These are phyloP conservation scores for Paecilomyces sp. DNA, from an alignment of 2,329 filamentous ascomycete species.

Conservation along the genomic window DNA sequence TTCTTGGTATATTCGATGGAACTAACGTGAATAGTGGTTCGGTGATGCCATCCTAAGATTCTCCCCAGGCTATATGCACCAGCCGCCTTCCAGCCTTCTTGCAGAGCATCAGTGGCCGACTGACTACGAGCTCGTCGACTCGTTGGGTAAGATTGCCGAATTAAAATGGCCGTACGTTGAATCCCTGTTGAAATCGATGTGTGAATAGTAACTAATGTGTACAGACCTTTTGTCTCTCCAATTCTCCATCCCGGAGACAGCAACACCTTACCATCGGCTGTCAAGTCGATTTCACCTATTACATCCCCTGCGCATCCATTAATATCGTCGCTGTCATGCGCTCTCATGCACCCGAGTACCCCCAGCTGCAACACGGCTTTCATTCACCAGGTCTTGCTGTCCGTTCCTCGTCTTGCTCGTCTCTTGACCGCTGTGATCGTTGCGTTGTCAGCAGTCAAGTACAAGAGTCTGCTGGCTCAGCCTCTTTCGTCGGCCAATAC, in stretches of 20 bases:
- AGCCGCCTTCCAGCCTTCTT: conserved; percentile 63
- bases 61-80: conserved; percentile 72
- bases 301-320: conserved; percentile 80
- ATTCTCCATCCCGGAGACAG: conserved; percentile 72
- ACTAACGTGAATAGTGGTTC: conserved; percentile 39
- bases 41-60: conserved; percentile 61
- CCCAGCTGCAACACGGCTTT: conserved; percentile 85
- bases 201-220: neutral
- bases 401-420: conserved; percentile 71
- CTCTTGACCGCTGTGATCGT: conserved; percentile 62
- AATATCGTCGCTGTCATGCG: conserved; percentile 79
- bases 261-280: conserved; percentile 49
- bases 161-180: conserved; percentile 71
- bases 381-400: conserved; percentile 76
- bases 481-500: conserved; percentile 61
- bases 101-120: conserved; percentile 64
- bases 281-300: conserved; percentile 67
- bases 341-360: conserved; percentile 77
- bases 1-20: neutral
- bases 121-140: conserved; percentile 70
- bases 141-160: conserved; percentile 70
- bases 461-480: conserved; percentile 60
- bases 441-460: conserved; percentile 59
- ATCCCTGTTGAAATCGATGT: neutral
- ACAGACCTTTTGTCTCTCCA: conserved; percentile 69